Evolutionary conservation across 2,329 filamentous ascomycete genomes (phyloP).

Genomic region (Tolypocladium ovalisporum): DNA sequence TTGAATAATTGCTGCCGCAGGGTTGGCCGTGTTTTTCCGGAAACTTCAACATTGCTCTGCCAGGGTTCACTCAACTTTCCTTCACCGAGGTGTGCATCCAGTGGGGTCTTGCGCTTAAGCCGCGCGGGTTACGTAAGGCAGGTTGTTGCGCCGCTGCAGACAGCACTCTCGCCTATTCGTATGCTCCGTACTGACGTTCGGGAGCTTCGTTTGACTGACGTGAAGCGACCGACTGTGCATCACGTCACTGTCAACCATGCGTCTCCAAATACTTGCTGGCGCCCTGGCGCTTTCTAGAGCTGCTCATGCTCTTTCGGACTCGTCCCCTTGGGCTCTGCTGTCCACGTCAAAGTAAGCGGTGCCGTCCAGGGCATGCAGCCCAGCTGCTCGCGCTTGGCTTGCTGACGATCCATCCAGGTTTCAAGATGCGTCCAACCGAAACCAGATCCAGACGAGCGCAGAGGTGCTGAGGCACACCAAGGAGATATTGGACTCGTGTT

Average conservation of each 20-base stretch:
- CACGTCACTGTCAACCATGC: slow-evolving; percentile 31
- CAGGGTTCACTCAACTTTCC: background rate
- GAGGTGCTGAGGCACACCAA: slow-evolving; percentile 32
- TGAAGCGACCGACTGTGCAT: background rate
- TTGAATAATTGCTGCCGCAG: too few relatives aligned
- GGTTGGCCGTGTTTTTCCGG: background rate
- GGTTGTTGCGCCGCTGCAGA: slow-evolving; percentile 11
- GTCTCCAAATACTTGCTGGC: slow-evolving; percentile 38
- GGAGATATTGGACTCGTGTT: slow-evolving; percentile 53
- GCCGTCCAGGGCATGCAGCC: slow-evolving; percentile 3
- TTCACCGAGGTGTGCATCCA: slow-evolving; percentile 4
- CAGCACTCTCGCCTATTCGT: slow-evolving; percentile 3
- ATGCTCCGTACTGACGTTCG: slow-evolving; percentile 2
- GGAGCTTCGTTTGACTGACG: slow-evolving; percentile 13
- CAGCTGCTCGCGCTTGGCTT: slow-evolving; percentile 1
- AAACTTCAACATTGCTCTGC: background rate
- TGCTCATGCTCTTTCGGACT: slow-evolving; percentile 68
- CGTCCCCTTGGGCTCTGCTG: slow-evolving; percentile 80
- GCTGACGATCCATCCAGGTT: slow-evolving; percentile 16
- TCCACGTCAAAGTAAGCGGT: slow-evolving; percentile 67
- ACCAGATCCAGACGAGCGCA: slow-evolving; percentile 38
- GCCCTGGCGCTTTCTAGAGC: slow-evolving; percentile 45
- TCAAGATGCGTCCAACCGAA: slow-evolving; percentile 17
- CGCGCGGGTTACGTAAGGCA: slow-evolving; percentile 15
- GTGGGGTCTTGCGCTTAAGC: slow-evolving; percentile 8